A percentile compares a stretch with the other conserved stretches of the same genome.
Conservation (phyloP, 2,329 filamentous ascomycete species). For the Scytalidium sp. region DNA sequence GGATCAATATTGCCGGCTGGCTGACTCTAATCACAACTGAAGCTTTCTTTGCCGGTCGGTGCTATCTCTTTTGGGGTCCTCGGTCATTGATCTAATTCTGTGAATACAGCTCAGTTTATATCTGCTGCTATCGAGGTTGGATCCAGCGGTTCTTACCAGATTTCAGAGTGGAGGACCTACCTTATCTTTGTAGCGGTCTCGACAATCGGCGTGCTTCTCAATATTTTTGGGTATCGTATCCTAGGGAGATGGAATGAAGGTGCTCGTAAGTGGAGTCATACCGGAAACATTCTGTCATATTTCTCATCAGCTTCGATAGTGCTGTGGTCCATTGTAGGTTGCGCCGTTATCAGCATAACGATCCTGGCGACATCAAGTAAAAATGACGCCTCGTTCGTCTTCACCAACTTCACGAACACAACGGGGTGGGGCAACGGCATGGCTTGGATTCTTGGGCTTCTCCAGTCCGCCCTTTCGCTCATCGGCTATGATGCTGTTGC, state of each 20-base stretch:
- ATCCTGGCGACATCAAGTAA: conserved; percentile 38
- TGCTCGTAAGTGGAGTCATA: conserved; percentile 28
- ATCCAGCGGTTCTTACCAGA: conserved; percentile 34
- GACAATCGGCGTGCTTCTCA: conserved; percentile 31
- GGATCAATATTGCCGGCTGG: conserved; percentile 45
- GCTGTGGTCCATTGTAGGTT: conserved; percentile 38
- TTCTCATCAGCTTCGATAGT: conserved; percentile 12
- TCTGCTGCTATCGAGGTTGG: conserved; percentile 39
- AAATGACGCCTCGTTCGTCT: conserved; percentile 38
- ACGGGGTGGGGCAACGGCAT: conserved; percentile 42
- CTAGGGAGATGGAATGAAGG: conserved; percentile 39
- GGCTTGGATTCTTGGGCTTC: conserved; percentile 41
- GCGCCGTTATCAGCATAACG: conserved; percentile 34
- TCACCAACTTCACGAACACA: conserved; percentile 38
- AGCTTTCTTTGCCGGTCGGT: conserved; percentile 38
- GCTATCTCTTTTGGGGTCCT: not conserved
- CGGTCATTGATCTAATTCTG: conserved; percentile 5
- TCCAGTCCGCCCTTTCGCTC: conserved; percentile 35
- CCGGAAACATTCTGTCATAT: conserved; percentile 12
- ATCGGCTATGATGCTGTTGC: conserved; percentile 41
- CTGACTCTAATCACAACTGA: conserved; percentile 40
- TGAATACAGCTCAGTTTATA: conserved; percentile 15
- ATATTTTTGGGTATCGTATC: conserved; percentile 38
- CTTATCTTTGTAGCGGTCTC: conserved; percentile 39
- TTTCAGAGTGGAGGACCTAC: conserved; percentile 38